Evolutionary conservation across 768 basidiomycete genomes (phyloP).

Genomic region (Boletus rubropictus): DNA sequence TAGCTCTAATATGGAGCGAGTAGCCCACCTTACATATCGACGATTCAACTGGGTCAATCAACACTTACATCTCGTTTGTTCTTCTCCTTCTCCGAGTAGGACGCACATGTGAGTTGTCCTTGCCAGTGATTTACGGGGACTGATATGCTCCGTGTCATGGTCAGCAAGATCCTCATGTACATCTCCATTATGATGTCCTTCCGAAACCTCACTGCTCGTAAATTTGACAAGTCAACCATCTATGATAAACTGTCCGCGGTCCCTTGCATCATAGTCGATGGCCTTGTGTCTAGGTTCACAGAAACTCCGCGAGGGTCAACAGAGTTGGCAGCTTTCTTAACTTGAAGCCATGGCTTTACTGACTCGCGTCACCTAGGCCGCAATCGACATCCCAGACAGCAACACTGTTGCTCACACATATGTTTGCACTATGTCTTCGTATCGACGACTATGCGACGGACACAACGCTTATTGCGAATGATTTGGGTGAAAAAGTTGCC

Average conservation of each 20-base stretch:
- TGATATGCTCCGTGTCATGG: not conserved
- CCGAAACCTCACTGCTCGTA: conserved; percentile 39
- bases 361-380: conserved; percentile 26
- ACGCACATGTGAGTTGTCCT: conserved; percentile 48
- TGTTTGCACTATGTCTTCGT: conserved; percentile 76
- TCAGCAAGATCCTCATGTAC: conserved; percentile 72
- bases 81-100: conserved; percentile 48
- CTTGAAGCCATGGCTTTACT: not conserved
- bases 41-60: conserved; percentile 66
- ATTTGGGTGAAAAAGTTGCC: conserved; percentile 57
- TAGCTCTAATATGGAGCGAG: conserved; percentile 41
- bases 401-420: conserved; percentile 66
- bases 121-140: not conserved
- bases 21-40: conserved; percentile 53
- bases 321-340: conserved; percentile 38
- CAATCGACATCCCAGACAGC: conserved; percentile 63
- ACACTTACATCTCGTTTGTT: conserved; percentile 45
- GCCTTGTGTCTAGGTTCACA: conserved; percentile 73
- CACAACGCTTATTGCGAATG: conserved; percentile 58
- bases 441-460: conserved; percentile 77
- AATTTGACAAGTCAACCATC: conserved; percentile 46
- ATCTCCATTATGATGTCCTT: conserved; percentile 79
- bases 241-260: conserved; percentile 53
- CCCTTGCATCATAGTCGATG: conserved; percentile 63
- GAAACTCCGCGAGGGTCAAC: conserved; percentile 65